Evolutionary conservation across 768 basidiomycete species (phyloP).

Genomic region (Pleurotus salmoneostramineus): DNA sequence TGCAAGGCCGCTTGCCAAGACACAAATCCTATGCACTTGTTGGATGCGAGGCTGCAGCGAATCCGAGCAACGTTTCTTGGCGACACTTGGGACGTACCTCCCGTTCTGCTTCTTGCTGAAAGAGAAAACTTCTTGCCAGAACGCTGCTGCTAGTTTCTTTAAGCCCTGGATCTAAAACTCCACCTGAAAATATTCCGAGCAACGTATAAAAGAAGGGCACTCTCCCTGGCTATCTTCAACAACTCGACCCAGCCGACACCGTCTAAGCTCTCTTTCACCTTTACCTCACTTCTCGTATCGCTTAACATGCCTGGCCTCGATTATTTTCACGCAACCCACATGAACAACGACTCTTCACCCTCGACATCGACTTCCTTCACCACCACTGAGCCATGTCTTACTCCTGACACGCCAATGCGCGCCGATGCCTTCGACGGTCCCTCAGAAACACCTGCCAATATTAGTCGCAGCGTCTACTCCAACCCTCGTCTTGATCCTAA

Average conservation of each 20-base stretch:
- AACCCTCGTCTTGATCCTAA: conserved; percentile 67
- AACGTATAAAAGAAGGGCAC: too few species aligned
- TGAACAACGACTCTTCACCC: not conserved
- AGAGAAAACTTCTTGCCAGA: not conserved
- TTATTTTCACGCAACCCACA: not conserved
- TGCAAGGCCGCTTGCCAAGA: not conserved
- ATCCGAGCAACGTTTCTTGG: conserved; percentile 1
- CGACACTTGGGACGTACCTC: not conserved
- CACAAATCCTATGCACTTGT: not conserved
- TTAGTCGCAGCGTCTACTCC: conserved; percentile 37
- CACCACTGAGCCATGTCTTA: not conserved
- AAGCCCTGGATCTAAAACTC: too few species aligned
- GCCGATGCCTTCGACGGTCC: not conserved
- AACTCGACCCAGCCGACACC: not conserved
- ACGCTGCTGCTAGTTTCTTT: not conserved
- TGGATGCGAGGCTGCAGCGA: not conserved
- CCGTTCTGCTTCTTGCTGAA: not conserved
- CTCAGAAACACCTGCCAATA: not conserved
- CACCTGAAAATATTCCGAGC: too few species aligned
- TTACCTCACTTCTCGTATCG: not conserved
- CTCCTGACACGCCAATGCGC: not conserved
- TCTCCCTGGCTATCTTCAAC: not conserved
- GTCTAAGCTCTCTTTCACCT: too few species aligned
- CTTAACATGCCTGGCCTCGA: conserved; percentile 5
- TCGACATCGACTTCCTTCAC: not conserved